Evolutionary conservation across 306 rosid species (phyloP).

Genomic region (Glycine latifolia): DNA sequence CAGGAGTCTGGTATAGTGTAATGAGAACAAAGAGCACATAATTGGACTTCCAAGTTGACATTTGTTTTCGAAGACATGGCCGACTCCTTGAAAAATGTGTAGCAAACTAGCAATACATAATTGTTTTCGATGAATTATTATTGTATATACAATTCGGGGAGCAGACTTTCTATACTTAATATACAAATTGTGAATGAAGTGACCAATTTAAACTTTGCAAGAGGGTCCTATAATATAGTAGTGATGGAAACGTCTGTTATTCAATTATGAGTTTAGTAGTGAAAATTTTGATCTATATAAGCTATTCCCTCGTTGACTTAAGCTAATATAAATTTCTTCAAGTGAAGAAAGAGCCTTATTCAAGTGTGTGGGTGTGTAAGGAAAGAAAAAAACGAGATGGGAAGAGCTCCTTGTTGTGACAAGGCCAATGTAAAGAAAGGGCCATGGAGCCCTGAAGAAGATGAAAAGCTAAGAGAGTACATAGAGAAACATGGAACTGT

Average conservation of each 20-base stretch:
- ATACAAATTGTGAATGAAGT: conserved; percentile 27
- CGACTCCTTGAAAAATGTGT: conserved; percentile 37
- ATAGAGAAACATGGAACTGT: conserved; percentile 83
- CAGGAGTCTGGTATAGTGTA: not conserved
- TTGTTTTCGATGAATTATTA: conserved; percentile 37
- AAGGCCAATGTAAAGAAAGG: conserved; percentile 93
- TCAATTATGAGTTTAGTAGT: conserved; percentile 29
- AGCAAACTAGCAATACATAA: conserved; percentile 2
- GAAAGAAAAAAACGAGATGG: conserved; percentile 56
- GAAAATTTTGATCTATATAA: conserved; percentile 48
- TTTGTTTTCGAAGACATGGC: conserved; percentile 36
- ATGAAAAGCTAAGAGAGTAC: conserved; percentile 72
- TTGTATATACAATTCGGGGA: not conserved
- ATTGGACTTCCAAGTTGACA: conserved; percentile 45
- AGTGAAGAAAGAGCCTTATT: not conserved
- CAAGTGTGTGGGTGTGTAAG: not conserved
- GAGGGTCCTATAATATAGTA: conserved; percentile 37
- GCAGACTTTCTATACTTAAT: conserved; percentile 54
- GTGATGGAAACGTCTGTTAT: conserved; percentile 45
- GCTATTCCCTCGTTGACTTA: conserved; percentile 57
- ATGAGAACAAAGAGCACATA: conserved; percentile 18
- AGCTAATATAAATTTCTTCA: conserved; percentile 39
- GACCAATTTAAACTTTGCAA: conserved; percentile 42
- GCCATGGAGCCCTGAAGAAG: conserved; percentile 99
- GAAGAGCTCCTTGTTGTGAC: conserved; percentile 98